Evolutionary conservation across 768 basidiomycete genomes (phyloP), one percentile per base, ranked within the genome.

Genomic region (Agaricus sinodeliciosus): DNA sequence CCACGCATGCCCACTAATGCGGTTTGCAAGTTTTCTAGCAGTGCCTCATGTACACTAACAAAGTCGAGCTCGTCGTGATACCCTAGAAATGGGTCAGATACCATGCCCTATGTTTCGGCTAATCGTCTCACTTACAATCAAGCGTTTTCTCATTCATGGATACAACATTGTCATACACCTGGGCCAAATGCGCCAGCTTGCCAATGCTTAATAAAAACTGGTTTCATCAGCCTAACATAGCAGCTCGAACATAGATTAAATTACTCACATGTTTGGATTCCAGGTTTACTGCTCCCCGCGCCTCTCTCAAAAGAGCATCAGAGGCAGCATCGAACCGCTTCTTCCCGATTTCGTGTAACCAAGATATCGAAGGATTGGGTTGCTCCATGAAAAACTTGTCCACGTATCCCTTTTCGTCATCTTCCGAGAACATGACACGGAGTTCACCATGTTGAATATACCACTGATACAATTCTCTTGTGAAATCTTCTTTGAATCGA

Each of bases 161-260:
- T 13, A 68, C 67, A 31, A 72, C 69, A 1, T 67, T 67, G 58
- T 84, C 85, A 55, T 89, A 87, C 26, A 93, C 70, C 52, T 90
- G 82, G 1, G 88, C 88, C 12, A 96, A 72, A 60, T 90, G 82
- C 0, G 86, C 73, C 9, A 98, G 78, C 66, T 97, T 97, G 18
- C 90, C 90, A 25, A 97, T 81, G 62, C 92, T 94, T 51, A 94
- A 79, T 80, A 91, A 85, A 43, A 97, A 73, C 94, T 98, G 16
- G 47, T 28, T 51, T 36, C 39, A 52, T 49, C 16, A 48, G 48
- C 12, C 16, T 26, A 28, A 11, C 28, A 44, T 49, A 34, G 39
- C 22, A 15, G 41, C 42, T 60, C 73, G 41, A n/a, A 12, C 11
- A 16, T 34, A 15, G 18, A 31, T 11, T 11, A 51, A 19, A 12